Base-by-base conservation (phyloP, 352 stramenopile species). In the Pythium graminicola region DNA sequence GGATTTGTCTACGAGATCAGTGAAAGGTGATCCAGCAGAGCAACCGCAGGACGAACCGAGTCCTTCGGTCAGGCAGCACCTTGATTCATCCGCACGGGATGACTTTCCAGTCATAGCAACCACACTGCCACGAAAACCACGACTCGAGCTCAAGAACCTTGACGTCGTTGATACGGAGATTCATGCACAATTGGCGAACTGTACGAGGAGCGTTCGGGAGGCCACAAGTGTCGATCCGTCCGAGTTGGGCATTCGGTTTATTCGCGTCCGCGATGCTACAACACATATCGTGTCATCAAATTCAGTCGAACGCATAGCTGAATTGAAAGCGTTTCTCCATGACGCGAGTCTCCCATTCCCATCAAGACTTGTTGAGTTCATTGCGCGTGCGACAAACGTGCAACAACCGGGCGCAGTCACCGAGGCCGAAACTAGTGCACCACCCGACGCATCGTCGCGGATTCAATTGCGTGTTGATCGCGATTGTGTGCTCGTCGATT, bases 361-460 rank as follows among this genome's bases (percentile, higher is more conserved):
- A 0, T 47, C 63, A 22, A 68, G 67, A 22, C 61, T 72, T 22
- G 64, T 62, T 22, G 57, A 76, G 39, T 73, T 76, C 35, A 57
- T 73, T 22, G 60, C 43, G 2, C 43, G 19, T 14, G 51, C 6
- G 26, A 45, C 16, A 29, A 58, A 1, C 23, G 67, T 24, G 22
- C 68, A 8, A 50, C 68, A 2, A 27, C 60, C 0, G 48, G 71
- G 11, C 33, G 53, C 13, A 39, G 74, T 22, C 41, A 62, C 9
- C 54, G 70, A 17, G 31, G n/a, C n/a, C 46, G 14, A 45, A 35
- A 1, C 16, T 81, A 2, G n/a, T n/a, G n/a, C n/a, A n/a, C n/a
- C n/a, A n/a, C n/a, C n/a, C n/a, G n/a, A n/a, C n/a, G n/a, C n/a
- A n/a, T n/a, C n/a, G n/a, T n/a, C n/a, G n/a, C n/a, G 32, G 4